These are phyloP conservation scores for Colletotrichum cuscutae DNA, from an alignment of 2,329 filamentous ascomycete species.

Conservation along the genomic window DNA sequence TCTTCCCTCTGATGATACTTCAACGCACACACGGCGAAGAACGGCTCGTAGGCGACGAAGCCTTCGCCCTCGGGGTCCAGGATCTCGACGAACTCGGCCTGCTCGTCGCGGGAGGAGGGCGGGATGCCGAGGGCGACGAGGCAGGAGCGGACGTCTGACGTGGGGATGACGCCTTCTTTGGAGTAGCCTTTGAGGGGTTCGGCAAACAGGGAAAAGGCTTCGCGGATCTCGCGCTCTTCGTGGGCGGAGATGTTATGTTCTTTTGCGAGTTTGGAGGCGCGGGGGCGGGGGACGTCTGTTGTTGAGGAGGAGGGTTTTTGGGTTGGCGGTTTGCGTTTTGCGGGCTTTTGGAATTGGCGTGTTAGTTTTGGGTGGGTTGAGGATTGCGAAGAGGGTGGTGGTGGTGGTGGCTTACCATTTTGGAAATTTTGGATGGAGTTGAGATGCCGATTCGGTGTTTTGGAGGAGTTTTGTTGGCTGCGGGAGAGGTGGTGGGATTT, in stretches of 20 bases:
- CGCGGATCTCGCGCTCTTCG: constrained; percentile 90
- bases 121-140: constrained; percentile 84
- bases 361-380: background rate
- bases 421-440: background rate
- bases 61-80: constrained; percentile 87
- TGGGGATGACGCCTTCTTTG: constrained; percentile 76
- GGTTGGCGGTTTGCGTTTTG: constrained; percentile 58
- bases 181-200: constrained; percentile 68
- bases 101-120: constrained; percentile 71
- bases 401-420: background rate
- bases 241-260: constrained; percentile 86
- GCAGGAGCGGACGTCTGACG: constrained; percentile 75
- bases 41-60: constrained; percentile 81
- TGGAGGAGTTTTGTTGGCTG: too few relatives aligned
- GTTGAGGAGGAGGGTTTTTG: constrained; percentile 39
- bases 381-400: too few relatives aligned
- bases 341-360: constrained; percentile 51
- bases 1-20: constrained; percentile 75
- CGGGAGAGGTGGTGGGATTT: too few relatives aligned
- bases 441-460: background rate
- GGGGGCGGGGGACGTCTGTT: constrained; percentile 50
- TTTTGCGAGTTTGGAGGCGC: constrained; percentile 89
- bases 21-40: constrained; percentile 88
- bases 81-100: constrained; percentile 79
- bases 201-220: constrained; percentile 87